Evolutionary conservation across 768 basidiomycete species (phyloP).

Genomic region (Suillus cothurnatus): DNA sequence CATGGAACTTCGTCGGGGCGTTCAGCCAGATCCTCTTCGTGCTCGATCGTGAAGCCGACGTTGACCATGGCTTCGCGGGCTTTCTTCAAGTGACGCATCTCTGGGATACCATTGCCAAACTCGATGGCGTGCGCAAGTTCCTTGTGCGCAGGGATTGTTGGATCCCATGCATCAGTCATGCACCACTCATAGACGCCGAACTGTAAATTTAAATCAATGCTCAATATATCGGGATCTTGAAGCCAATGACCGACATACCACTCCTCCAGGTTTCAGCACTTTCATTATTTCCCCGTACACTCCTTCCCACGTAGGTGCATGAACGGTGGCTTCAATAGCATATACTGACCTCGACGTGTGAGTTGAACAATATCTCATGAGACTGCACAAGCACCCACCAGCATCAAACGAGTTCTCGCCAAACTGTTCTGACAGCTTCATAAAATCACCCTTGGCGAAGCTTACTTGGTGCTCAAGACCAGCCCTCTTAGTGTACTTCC

Average conservation of each 20-base stretch:
- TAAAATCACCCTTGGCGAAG: conserved; percentile 91
- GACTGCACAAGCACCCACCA: conserved; percentile 46
- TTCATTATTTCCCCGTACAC: conserved; percentile 89
- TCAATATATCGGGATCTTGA: not conserved
- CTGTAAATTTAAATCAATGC: conserved; percentile 39
- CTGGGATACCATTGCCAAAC: conserved; percentile 90
- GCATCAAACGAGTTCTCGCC: conserved; percentile 90
- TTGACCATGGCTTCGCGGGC: conserved; percentile 73
- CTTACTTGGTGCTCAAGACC: conserved; percentile 72
- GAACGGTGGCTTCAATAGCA: conserved; percentile 94
- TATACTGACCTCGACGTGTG: conserved; percentile 54
- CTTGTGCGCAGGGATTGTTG: conserved; percentile 80
- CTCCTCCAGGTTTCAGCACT: conserved; percentile 91
- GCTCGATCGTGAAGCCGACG: conserved; percentile 83
- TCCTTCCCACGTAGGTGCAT: conserved; percentile 91
- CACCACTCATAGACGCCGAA: conserved; percentile 97
- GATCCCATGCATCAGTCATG: conserved; percentile 92
- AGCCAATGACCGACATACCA: conserved; percentile 50
- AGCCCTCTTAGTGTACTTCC: conserved; percentile 70
- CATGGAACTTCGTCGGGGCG: conserved; percentile 73
- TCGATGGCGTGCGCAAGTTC: conserved; percentile 86
- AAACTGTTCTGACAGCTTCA: conserved; percentile 88
- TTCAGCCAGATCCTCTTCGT: conserved; percentile 89
- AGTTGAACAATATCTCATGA: not conserved
- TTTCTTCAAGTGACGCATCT: conserved; percentile 77